Conservation (phyloP, 1,139 yeast species). For the Debaryomycetaceae sp. region DNA sequence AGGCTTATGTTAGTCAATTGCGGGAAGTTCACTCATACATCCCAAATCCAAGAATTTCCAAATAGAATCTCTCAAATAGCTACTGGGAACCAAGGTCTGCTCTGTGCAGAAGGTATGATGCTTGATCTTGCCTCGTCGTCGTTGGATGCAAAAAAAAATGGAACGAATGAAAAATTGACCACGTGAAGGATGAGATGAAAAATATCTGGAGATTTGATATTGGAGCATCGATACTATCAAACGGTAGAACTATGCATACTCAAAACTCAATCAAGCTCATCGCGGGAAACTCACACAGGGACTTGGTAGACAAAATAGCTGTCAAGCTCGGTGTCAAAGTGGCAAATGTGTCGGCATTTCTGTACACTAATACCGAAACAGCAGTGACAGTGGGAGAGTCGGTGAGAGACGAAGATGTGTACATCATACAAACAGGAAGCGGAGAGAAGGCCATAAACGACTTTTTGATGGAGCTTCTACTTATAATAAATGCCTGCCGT, state of each 20-base stretch:
- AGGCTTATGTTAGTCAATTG: too few species aligned
- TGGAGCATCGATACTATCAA: not conserved
- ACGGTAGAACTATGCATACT: slow-evolving; percentile 1
- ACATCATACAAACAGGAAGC: slow-evolving; percentile 88
- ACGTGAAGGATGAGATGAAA: too few species aligned
- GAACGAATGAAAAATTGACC: too few species aligned
- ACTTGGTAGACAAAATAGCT: slow-evolving; percentile 69
- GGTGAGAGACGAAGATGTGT: slow-evolving; percentile 94
- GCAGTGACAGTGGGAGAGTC: slow-evolving; percentile 92
- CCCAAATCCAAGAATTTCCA: too few species aligned
- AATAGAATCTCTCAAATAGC: too few species aligned
- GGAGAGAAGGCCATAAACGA: slow-evolving; percentile 76
- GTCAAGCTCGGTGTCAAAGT: slow-evolving; percentile 53
- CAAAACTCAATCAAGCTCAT: slow-evolving; percentile 74
- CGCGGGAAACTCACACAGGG: slow-evolving; percentile 89
- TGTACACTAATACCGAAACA: slow-evolving; percentile 80
- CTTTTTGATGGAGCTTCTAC: slow-evolving; percentile 77
- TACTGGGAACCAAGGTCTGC: too few species aligned
- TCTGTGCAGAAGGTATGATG: too few species aligned
- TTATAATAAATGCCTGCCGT: slow-evolving; percentile 93
- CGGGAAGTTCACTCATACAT: too few species aligned
- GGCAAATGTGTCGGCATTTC: slow-evolving; percentile 63
- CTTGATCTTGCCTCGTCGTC: too few species aligned
- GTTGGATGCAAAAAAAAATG: too few species aligned
- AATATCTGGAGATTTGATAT: too few species aligned